Evolutionary conservation across 2,329 filamentous ascomycete genomes (phyloP).

Genomic region (Lecanicillium sp.): DNA sequence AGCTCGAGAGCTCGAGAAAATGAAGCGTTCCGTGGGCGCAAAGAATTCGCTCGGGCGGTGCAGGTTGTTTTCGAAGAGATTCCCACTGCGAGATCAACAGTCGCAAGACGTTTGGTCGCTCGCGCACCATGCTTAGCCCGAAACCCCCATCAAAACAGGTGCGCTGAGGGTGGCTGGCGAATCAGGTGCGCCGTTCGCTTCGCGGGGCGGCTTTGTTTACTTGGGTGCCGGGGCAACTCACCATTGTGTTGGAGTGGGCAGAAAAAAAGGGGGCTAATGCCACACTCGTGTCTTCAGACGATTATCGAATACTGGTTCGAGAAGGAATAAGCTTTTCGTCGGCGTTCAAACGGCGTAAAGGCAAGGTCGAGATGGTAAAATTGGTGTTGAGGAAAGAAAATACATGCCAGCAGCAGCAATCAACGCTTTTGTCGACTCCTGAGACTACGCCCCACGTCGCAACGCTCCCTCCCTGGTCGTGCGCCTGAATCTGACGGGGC

Average conservation of each 20-base stretch:
- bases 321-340: no score
- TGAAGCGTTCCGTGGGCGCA: slow-evolving; percentile 8
- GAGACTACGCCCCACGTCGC: slow-evolving; percentile 6
- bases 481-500: slow-evolving; percentile 25
- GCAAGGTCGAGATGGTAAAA: not conserved
- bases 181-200: slow-evolving; percentile 19
- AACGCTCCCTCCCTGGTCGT: not conserved
- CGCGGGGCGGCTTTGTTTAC: slow-evolving; percentile 26
- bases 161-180: slow-evolving; percentile 17
- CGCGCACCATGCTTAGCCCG: not conserved
- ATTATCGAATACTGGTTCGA: not conserved
- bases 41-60: not conserved
- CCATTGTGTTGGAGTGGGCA: slow-evolving; percentile 19
- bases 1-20: not conserved
- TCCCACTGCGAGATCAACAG: no score
- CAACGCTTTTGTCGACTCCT: slow-evolving; percentile 6
- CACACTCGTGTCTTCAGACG: no score
- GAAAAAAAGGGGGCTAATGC: no score
- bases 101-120: no score
- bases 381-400: slow-evolving; percentile 7
- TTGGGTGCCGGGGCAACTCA: slow-evolving; percentile 28
- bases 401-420: slow-evolving; percentile 1
- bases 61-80: no score
- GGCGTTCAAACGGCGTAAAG: no score
- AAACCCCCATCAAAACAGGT: slow-evolving; percentile 1